These are phyloP conservation scores for Neurospora sp. DNA, from an alignment of 2,329 filamentous ascomycete species.

Conservation along the genomic window DNA sequence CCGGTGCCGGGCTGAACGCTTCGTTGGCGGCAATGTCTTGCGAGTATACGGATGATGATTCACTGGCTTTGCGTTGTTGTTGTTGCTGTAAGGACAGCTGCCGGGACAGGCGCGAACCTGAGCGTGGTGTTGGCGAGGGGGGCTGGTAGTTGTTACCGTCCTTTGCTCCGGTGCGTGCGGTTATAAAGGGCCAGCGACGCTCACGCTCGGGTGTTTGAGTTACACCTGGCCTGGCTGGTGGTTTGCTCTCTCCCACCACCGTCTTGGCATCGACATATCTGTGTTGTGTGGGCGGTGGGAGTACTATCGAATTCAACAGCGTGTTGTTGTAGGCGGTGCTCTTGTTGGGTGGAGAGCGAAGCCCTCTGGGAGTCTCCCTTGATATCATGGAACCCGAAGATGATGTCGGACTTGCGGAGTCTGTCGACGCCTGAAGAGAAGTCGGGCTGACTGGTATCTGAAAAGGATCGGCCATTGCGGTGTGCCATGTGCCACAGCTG, in stretches of 20 bases:
- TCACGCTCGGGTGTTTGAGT: not conserved
- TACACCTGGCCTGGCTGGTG: not conserved
- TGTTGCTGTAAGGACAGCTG: not conserved
- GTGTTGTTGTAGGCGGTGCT: not conserved
- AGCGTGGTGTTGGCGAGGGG: not conserved
- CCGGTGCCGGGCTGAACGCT: not conserved
- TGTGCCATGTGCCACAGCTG: not conserved
- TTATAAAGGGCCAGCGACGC: not conserved
- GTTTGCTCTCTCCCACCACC: not conserved
- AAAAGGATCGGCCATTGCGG: not conserved
- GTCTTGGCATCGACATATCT: not conserved
- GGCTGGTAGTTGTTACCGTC: not conserved
- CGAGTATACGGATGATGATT: constrained; percentile 7
- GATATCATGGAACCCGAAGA: not conserved
- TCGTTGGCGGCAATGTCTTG: constrained; percentile 3
- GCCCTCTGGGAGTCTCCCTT: not conserved
- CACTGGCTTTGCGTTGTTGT: not conserved
- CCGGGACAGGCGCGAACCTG: not conserved
- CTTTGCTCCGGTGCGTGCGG: not conserved
- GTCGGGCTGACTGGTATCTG: not conserved
- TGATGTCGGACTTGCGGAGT: not conserved
- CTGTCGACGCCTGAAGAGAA: not conserved
- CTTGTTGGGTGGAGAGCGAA: not conserved
- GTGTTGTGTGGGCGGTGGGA: constrained; percentile 1
- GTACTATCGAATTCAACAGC: not conserved